Conservation (phyloP, 768 basidiomycete genomes). For the Boletus vinaceobasis region DNA sequence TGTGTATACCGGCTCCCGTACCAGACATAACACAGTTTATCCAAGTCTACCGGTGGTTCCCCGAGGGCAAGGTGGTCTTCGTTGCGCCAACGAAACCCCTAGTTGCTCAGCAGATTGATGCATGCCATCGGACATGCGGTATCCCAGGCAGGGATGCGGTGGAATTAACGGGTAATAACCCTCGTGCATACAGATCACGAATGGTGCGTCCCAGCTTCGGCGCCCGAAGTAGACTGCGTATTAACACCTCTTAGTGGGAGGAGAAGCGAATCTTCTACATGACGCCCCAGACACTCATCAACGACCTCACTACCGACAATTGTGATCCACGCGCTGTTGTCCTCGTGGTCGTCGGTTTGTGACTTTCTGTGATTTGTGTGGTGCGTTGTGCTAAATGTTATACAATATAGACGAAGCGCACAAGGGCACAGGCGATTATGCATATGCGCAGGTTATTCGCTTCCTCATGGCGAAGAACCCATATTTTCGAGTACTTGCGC, state of each 20-base stretch:
- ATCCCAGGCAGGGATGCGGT: slow-evolving; percentile 84
- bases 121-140: slow-evolving; percentile 90
- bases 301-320: slow-evolving; percentile 70
- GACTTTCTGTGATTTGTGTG: not conserved
- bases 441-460: slow-evolving; percentile 86
- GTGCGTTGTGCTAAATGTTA: not conserved
- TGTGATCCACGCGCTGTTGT: slow-evolving; percentile 81
- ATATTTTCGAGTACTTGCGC: slow-evolving; percentile 85
- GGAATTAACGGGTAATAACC: slow-evolving; percentile 80
- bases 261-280: slow-evolving; percentile 89
- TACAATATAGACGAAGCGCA: slow-evolving; percentile 81
- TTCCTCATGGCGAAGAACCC: slow-evolving; percentile 94
- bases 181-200: slow-evolving; percentile 48
- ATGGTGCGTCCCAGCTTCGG: slow-evolving; percentile 45
- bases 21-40: slow-evolving; percentile 3
- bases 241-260: slow-evolving; percentile 52
- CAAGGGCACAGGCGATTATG: slow-evolving; percentile 88
- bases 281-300: slow-evolving; percentile 92
- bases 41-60: slow-evolving; percentile 88
- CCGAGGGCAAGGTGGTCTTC: slow-evolving; percentile 88
- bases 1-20: not conserved
- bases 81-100: slow-evolving; percentile 96
- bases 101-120: slow-evolving; percentile 91
- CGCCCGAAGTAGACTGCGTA: not conserved
- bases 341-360: slow-evolving; percentile 80